Percentiles rank a stretch among this genome's conserved stretches.
Evolutionary conservation across 1,139 yeast species (phyloP).

Genomic region (Wickerhamomyces sp.): DNA sequence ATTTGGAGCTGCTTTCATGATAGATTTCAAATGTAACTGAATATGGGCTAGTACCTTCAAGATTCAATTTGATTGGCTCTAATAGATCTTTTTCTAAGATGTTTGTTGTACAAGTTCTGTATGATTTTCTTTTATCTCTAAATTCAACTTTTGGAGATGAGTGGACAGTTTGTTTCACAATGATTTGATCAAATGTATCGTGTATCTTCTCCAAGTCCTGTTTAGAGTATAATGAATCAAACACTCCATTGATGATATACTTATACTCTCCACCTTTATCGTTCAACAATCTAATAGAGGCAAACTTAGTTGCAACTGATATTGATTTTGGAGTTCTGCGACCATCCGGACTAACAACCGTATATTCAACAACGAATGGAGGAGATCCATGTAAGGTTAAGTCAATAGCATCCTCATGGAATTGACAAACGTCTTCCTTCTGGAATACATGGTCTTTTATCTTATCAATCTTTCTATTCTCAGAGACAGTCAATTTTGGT

Average conservation of each 20-base stretch:
- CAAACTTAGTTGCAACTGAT: slow-evolving; percentile 48
- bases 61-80: slow-evolving; percentile 50
- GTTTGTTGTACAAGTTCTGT: slow-evolving; percentile 55
- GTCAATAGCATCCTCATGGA: slow-evolving; percentile 44
- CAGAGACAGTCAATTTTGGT: slow-evolving; percentile 45
- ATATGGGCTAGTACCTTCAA: slow-evolving; percentile 66
- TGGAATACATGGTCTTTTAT: slow-evolving; percentile 24
- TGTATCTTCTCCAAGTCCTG: slow-evolving; percentile 31
- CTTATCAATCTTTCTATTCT: slow-evolving; percentile 26
- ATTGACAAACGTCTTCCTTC: slow-evolving; percentile 41
- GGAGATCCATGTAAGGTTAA: slow-evolving; percentile 53
- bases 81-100: slow-evolving; percentile 31
- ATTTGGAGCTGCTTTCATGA: slow-evolving; percentile 48
- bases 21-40: slow-evolving; percentile 45
- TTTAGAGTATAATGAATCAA: slow-evolving; percentile 61
- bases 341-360: slow-evolving; percentile 58
- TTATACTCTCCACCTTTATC: slow-evolving; percentile 51
- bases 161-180: slow-evolving; percentile 55
- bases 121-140: slow-evolving; percentile 39
- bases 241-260: slow-evolving; percentile 56
- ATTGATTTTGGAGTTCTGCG: slow-evolving; percentile 29
- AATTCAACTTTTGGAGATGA: slow-evolving; percentile 57
- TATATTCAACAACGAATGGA: slow-evolving; percentile 73
- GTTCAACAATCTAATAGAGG: slow-evolving; percentile 39
- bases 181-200: slow-evolving; percentile 32